Evolutionary conservation across 2,329 filamentous ascomycete genomes (phyloP).

Genomic region (Stylonectria norvegica): DNA sequence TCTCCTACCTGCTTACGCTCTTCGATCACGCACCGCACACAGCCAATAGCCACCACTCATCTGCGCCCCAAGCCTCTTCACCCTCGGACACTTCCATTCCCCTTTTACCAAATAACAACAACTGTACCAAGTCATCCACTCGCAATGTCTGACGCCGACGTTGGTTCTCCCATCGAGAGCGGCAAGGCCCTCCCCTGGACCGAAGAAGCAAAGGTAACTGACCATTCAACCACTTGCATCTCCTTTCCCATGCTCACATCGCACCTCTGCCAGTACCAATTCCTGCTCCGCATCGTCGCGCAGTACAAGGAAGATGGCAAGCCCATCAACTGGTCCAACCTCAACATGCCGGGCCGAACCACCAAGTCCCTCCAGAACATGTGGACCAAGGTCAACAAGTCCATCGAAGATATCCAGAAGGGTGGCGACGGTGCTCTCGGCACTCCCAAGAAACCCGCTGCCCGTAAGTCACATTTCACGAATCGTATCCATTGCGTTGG

Average conservation of each 20-base stretch:
- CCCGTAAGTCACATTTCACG: slow-evolving; percentile 17
- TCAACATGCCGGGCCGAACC: slow-evolving; percentile 38
- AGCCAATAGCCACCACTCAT: no score
- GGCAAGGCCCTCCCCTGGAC: slow-evolving; percentile 33
- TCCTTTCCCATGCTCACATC: not conserved
- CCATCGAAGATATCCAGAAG: slow-evolving; percentile 27
- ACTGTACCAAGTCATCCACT: no score
- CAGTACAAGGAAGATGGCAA: slow-evolving; percentile 32
- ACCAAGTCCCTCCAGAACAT: slow-evolving; percentile 36
- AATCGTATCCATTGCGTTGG: not conserved
- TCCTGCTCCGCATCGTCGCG: slow-evolving; percentile 35
- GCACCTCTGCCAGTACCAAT: slow-evolving; percentile 27
- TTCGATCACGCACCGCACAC: no score
- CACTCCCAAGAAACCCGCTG: slow-evolving; percentile 20
- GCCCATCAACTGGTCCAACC: slow-evolving; percentile 33
- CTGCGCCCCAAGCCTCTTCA: no score
- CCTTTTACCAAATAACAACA: no score
- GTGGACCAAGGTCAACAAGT: slow-evolving; percentile 37
- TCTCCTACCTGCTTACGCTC: no score
- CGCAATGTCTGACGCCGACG: slow-evolving; percentile 27
- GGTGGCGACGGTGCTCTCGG: slow-evolving; percentile 2
- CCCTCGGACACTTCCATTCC: no score
- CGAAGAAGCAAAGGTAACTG: slow-evolving; percentile 34
- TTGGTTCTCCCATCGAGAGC: slow-evolving; percentile 11
- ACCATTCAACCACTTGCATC: not conserved